These are phyloP conservation scores for Terfezia boudieri DNA, from an alignment of 495 filamentous ascomycete genomes.

Conservation along the genomic window DNA sequence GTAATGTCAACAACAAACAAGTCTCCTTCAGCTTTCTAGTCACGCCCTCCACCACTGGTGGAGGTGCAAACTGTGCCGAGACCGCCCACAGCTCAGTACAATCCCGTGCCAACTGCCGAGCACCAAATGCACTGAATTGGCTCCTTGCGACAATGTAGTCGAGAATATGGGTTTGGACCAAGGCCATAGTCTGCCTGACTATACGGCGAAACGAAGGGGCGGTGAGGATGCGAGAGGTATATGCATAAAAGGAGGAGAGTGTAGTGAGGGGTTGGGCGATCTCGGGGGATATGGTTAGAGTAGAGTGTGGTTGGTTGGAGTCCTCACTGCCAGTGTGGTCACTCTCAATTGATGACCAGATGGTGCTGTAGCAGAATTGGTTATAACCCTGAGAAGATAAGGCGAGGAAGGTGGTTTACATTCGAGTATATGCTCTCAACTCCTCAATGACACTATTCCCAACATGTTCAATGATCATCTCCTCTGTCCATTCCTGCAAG, in stretches of 20 bases:
- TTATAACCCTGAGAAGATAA: neutral
- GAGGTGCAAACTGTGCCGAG: constrained; percentile 23
- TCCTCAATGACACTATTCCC: constrained; percentile 43
- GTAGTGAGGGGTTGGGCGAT: constrained; percentile 32
- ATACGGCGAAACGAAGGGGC: constrained; percentile 52
- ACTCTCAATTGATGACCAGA: constrained; percentile 10
- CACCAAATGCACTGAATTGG: constrained; percentile 56
- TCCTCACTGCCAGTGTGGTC: constrained; percentile 6
- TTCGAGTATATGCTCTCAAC: constrained; percentile 44
- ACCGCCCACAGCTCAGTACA: constrained; percentile 39
- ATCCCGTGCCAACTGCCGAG: constrained; percentile 52
- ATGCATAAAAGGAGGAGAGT: constrained; percentile 24
- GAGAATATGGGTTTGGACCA: constrained; percentile 52
- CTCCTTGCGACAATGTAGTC: constrained; percentile 50
- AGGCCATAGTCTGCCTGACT: constrained; percentile 40
- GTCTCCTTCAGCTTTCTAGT: constrained; percentile 50
- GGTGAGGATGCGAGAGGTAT: constrained; percentile 47
- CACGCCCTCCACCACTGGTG: constrained; percentile 21
- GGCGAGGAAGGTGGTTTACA: constrained; percentile 13
- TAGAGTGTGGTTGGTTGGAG: constrained; percentile 5
- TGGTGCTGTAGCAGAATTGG: neutral
- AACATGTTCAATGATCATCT: constrained; percentile 54
- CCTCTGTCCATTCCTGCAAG: constrained; percentile 45
- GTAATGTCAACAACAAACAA: constrained; percentile 42
- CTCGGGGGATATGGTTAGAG: constrained; percentile 31